Base-by-base conservation (phyloP, 2,329 filamentous ascomycete genomes). In the Rutstroemia sydowiana region DNA sequence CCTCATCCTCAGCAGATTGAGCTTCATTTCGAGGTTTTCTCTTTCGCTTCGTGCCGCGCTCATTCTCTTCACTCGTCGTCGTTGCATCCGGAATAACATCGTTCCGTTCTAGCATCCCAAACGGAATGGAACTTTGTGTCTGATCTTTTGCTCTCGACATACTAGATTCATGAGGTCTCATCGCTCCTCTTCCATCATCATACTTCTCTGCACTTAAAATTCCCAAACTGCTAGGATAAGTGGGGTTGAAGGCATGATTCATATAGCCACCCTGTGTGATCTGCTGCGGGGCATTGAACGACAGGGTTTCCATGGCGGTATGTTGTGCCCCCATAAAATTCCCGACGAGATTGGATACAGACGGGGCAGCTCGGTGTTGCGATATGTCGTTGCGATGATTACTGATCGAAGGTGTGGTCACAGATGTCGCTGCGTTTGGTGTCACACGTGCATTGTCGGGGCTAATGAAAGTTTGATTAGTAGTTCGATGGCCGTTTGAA, bases 161-260 rank as follows among this genome's bases (percentile, higher is more conserved):
- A 28, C 41, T 48, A 5, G 37, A 28, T 47, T 58, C 55, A 53
- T 44, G 41, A 47, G 44, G 51, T 51, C 51, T 48, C 21, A 47
- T 57, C 51, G 50, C 48, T 55, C 47, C 57, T 52, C 61, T 59
- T 28, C 68, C 69, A 53, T 70, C 68, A 57, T 72, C 64, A 55
- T 73, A 76, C 34, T 69, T 66, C 62, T 76, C 73, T 39, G 73
- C 73, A 59, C 67, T 73, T 45, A 77, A 67, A 42, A 76, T 74
- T n/a, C 59, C 54, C 21, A 66, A 49, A 47, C 43, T 56, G 46
- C 37, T 51, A 54, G 8, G 51, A 52, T 36, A 56, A 56, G 21
- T 50, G 53, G 31, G 43, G 9, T 51, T 53, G 21, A 54, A 60
- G 6, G 51, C 16, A 2, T 45, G 26, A 37, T 56, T 52, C 52